Base-by-base conservation (phyloP, 768 basidiomycete species). In the Trametes punicea region DNA sequence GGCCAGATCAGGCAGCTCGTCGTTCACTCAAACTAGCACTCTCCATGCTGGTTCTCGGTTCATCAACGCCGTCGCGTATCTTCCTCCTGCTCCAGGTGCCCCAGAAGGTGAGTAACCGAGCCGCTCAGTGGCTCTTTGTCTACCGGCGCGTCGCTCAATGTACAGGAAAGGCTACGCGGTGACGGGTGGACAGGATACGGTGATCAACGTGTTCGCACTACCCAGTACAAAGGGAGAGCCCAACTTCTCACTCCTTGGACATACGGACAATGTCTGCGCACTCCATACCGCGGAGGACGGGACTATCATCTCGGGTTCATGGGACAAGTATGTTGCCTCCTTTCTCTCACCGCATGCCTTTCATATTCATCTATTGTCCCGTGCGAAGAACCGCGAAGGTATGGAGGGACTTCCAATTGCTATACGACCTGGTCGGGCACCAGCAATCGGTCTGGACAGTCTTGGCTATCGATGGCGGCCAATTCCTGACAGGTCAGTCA, bases 391-490 rank as follows among this genome's bases (percentile, higher is more conserved):
- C 96, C 1, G 96, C 93, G 31, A 92, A 93, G 72, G 88, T 99
- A 2, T 98, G 94, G 93, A 85, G 84, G 70, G 77, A 88, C 64
- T 93, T 90, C 70, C 70, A 81, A 55, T 71, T 84, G 50, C 77
- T 76, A 7, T 82, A 89, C 63, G 88, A 88, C 58, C 79, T 99
- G 50, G 81, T 83, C 64, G 92, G 87, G 16, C 96, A 98, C 67
- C 76, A 87, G 51, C 90, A 94, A 70, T 87, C 96, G 7, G 95
- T 98, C 2, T 97, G 94, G 94, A 90, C 93, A 4, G 94, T 97
- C 5, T 72, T 90, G 42, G 87, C 85, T 20, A 73, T 98, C 26
- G 85, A 85, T 36, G 84, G 87, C 49, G 84, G 87, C 10, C 78
- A 85, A 59, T 86, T 83, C 62, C 71, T 98, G 63, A 97, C 95